Percentiles rank a stretch among this genome's conserved stretches.
Conservation (phyloP, 768 basidiomycete species). For the Termitomyces sp. region DNA sequence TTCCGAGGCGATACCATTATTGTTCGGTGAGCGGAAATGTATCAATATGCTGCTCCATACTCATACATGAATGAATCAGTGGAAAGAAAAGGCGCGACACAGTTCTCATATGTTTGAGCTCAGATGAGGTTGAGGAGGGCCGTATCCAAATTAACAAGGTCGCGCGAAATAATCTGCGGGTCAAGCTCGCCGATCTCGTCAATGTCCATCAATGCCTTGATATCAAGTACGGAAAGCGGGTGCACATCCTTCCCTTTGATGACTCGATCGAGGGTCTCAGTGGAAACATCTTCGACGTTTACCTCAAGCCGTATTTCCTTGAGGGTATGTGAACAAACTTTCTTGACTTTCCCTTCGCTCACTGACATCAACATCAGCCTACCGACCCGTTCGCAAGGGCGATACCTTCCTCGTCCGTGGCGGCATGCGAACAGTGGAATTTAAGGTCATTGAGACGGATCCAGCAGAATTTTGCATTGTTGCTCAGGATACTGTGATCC, state of each 20-base stretch:
- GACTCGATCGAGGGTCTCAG: constrained; percentile 97
- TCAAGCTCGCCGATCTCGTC: constrained; percentile 95
- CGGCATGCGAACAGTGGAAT: constrained; percentile 97
- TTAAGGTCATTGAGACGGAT: constrained; percentile 98
- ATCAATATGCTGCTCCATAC: not conserved
- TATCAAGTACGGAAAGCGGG: constrained; percentile 98
- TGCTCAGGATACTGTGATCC: constrained; percentile 97
- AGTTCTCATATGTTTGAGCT: constrained; percentile 92
- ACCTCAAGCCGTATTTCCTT: constrained; percentile 98
- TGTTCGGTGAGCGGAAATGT: constrained; percentile 55
- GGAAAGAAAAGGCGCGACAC: constrained; percentile 98
- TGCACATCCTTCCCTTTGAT: constrained; percentile 96
- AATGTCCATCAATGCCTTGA: constrained; percentile 95
- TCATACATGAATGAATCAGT: constrained; percentile 30
- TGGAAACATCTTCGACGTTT: constrained; percentile 98
- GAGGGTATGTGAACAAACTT: constrained; percentile 60
- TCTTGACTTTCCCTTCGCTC: not conserved
- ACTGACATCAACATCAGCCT: constrained; percentile 42
- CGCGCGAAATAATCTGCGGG: constrained; percentile 97
- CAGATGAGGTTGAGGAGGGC: constrained; percentile 96
- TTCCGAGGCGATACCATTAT: constrained; percentile 98
- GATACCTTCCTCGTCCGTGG: constrained; percentile 99
- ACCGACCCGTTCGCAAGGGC: constrained; percentile 93
- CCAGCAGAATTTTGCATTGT: constrained; percentile 98
- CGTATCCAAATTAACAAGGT: constrained; percentile 99